These are phyloP conservation scores for rapeseed (Brassica napus) DNA, from an alignment of 345 rosid genomes.

Conservation along the genomic window DNA sequence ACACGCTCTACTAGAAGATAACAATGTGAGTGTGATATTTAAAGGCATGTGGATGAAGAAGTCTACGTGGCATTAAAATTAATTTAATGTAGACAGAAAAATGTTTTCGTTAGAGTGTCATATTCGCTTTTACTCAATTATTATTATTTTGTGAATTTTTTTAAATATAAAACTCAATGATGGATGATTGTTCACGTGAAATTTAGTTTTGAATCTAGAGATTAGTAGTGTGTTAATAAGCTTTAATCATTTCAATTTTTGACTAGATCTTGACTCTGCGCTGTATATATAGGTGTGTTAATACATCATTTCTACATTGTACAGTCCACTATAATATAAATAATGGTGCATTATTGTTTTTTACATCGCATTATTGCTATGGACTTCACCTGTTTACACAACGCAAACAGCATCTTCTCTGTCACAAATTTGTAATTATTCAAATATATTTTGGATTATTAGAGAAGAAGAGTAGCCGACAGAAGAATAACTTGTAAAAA, in stretches of 20 bases:
- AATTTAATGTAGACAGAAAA: background rate
- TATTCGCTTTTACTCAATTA: background rate
- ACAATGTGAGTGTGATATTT: conserved; percentile 7
- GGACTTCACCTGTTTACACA: background rate
- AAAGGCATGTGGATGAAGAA: background rate
- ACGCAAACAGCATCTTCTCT: background rate
- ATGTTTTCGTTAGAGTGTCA: background rate
- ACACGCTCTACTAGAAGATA: conserved; percentile 8
- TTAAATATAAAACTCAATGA: background rate
- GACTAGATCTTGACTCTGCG: background rate
- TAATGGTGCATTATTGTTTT: background rate
- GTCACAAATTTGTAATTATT: background rate
- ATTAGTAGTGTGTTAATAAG: background rate
- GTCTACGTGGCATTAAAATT: background rate
- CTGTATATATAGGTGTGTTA: background rate
- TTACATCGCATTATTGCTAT: background rate
- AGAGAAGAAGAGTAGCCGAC: background rate
- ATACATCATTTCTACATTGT: background rate
- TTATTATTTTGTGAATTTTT: background rate
- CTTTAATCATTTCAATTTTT: background rate
- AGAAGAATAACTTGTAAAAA: background rate
- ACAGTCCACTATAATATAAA: background rate
- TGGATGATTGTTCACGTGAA: background rate
- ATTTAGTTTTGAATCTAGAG: background rate
- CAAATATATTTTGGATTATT: background rate